Base-by-base conservation (phyloP, 2,329 filamentous ascomycete species). In the Ascocoryne sarcoides region DNA sequence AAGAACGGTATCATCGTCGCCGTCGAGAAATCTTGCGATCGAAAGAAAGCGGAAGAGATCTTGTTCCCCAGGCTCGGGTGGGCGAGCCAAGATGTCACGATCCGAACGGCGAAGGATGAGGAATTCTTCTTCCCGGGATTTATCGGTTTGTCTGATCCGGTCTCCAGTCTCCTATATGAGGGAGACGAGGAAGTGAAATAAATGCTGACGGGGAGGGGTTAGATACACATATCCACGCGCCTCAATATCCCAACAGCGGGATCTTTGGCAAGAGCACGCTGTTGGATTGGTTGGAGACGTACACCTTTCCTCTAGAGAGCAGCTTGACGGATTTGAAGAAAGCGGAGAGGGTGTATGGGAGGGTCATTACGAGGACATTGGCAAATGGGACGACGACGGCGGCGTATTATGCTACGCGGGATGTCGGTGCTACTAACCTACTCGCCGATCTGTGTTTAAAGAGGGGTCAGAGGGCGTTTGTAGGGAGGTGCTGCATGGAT, bases 401-500 rank as follows among this genome's bases (percentile, higher is more conserved):
- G 4, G 77, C 86, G n/a, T 96, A 96, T 70, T 96, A 84, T 61
- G 90, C 90, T 43, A 96, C 92, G 18, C 79, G 87, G 47, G 81
- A 94, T 60, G 84, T 94, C 1, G 70, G 76, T 1, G 79, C 88
- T 2, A 98, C 92, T n/a, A 95, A 95, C 59, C 73, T 95, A 5
- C 79, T 98, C 4, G 84, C 89, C 0, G 78, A 86, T 48, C 75
- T 95, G 14, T 95, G 90, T 56, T 70, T 85, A n/a, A 59, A 65
- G 0, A 67, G 76, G 18, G 92, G 92, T 32, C 92, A 98, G 64
- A 73, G 92, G 39, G 92, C 92, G 5, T 84, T 96, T 49, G 76
- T 98, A 30, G 92, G 92, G 21, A 74, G 92, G 30, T 85, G 93
- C n/a, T 95, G 89, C 68, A 96, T 98, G 92, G 87, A 96, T 60